Evolutionary conservation across 2,329 filamentous ascomycete genomes (phyloP), one percentile per base, ranked within the genome.

Genomic region (Talaromyces sp.): DNA sequence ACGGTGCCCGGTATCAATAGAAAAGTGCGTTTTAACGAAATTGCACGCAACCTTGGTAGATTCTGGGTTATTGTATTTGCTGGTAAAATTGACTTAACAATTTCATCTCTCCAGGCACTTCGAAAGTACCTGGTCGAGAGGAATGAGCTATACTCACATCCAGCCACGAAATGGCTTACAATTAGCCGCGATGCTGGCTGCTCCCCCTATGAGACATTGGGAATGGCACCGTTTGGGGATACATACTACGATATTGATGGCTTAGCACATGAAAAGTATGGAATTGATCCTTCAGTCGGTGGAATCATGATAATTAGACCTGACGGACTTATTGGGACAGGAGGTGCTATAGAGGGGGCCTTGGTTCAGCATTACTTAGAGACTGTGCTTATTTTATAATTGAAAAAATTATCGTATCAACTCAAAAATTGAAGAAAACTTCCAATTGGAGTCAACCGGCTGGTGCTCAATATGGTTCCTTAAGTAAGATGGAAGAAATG

Each of bases 151-250:
- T 22, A 14, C 11, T 37, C 52, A 37, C n/a, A 56, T 16, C 31
- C 6, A 24, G 33, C 69, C 2, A 65, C 71, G 7, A 67, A 70
- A n/a, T 73, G 70, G 62, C 24, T 72, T 4, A 74, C 72, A 22
- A 67, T 74, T n/a, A 65, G 72, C 13, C 66, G 69, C 7, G 71
- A 70, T 16, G 74, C 74, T 16, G 76, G 69, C 41, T 74, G 74
- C 47, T 74, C 73, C 37, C 67, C 74, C 22, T 77, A 78, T 64
- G 71, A 73, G 16, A 67, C 73, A 37, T 73, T 79, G n/a, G 78
- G 75, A 37, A 66, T 75, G 10, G 49, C 67, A 41, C 70, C 66
- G 2, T 72, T 78, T 64, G 77, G 77, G 1, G 71, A 71, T n/a
- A 73, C 75, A 2, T 78, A 74, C 22, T 79, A 76, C 65, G 76